phyloP scores from a whole-genome alignment of 2,329 filamentous ascomycete species.

The Ploettnerulaceae sp. region DNA sequence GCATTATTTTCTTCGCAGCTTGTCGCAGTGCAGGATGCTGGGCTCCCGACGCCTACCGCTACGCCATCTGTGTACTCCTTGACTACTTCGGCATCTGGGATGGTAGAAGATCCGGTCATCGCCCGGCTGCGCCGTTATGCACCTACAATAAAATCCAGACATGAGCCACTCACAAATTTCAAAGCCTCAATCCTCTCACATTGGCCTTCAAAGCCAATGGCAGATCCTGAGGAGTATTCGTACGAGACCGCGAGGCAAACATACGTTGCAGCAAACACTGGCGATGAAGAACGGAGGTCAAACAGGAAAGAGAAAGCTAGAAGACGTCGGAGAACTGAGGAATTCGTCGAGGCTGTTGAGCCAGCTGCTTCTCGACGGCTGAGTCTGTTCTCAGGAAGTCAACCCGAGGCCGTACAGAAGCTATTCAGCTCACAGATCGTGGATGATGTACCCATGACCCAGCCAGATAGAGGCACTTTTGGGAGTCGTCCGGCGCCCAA shows the following conservation, averaged over 20 bases:
- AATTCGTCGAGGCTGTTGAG: slow-evolving; percentile 27
- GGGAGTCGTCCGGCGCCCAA: slow-evolving; percentile 37
- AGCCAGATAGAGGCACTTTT: slow-evolving; percentile 45
- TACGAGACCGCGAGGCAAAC: slow-evolving; percentile 27
- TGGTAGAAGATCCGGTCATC: slow-evolving; percentile 32
- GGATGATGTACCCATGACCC: slow-evolving; percentile 37
- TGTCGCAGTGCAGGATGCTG: slow-evolving; percentile 5
- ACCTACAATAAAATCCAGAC: slow-evolving; percentile 30
- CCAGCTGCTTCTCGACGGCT: slow-evolving; percentile 42
- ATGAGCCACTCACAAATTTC: slow-evolving; percentile 18
- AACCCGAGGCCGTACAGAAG: slow-evolving; percentile 20
- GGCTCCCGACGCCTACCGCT: slow-evolving; percentile 22
- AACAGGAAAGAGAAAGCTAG: slow-evolving; percentile 27
- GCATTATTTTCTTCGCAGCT: slow-evolving; percentile 22
- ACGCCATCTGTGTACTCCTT: slow-evolving; percentile 30
- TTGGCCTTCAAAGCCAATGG: slow-evolving; percentile 35
- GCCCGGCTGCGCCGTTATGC: slow-evolving; percentile 36
- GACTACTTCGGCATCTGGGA: slow-evolving; percentile 21
- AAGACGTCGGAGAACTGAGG: slow-evolving; percentile 31
- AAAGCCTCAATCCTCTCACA: slow-evolving; percentile 33
- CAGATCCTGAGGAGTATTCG: slow-evolving; percentile 34
- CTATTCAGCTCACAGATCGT: slow-evolving; percentile 29
- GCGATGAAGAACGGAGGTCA: slow-evolving; percentile 20
- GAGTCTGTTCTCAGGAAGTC: slow-evolving; percentile 28
- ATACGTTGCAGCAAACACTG: slow-evolving; percentile 16